Conservation (phyloP, 805 yeast genomes). For the Metschnikowia continentalis region DNA sequence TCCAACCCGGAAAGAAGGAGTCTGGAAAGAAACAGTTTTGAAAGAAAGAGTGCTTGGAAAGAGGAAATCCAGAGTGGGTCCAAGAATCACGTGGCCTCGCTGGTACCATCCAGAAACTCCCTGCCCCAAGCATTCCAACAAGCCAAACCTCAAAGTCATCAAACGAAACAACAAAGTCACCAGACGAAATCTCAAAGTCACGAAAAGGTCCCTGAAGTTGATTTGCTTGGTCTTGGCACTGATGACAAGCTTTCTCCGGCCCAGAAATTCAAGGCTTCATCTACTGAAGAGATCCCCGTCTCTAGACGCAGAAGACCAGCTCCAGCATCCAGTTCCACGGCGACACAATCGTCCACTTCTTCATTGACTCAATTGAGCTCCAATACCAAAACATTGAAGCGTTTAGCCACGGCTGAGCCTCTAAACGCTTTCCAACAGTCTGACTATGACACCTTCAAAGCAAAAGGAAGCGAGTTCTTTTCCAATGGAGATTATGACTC, state of each 20-base stretch:
- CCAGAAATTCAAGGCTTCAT: conserved; percentile 24
- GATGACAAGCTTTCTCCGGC: conserved; percentile 15
- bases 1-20: background rate
- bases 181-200: background rate
- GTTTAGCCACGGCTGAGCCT: conserved; percentile 17
- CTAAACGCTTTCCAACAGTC: conserved; percentile 38
- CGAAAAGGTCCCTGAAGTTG: conserved; percentile 13
- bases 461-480: conserved; percentile 59
- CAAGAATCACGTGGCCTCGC: background rate
- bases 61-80: background rate
- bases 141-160: too few species aligned
- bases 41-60: background rate
- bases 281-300: conserved; percentile 20
- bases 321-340: background rate
- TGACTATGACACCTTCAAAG: conserved; percentile 46
- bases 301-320: conserved; percentile 19
- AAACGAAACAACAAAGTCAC: background rate
- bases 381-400: background rate
- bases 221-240: conserved; percentile 25
- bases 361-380: background rate
- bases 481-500: conserved; percentile 76
- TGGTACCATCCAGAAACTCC: background rate
- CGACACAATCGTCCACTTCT: too few species aligned
- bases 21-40: too few species aligned
- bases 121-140: background rate